phyloP scores from a whole-genome alignment of 768 basidiomycete genomes.

The Leccinum ochraceum region DNA sequence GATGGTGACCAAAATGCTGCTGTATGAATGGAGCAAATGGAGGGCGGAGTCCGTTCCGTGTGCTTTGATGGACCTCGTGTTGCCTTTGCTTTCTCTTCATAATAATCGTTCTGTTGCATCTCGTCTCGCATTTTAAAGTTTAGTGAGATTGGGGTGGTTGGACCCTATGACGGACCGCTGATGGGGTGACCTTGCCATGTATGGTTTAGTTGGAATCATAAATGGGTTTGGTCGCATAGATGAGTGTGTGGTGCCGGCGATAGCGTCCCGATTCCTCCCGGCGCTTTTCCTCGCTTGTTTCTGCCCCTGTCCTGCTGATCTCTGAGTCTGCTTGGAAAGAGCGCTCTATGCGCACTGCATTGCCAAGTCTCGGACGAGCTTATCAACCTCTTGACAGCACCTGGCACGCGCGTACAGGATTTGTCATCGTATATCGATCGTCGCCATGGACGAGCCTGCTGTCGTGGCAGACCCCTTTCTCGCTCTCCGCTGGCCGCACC shows the following conservation, averaged over 20 bases:
- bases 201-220: slow-evolving; percentile 6
- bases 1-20: not conserved
- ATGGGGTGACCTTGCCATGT: not conserved
- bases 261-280: slow-evolving; percentile 2
- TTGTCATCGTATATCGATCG: slow-evolving; percentile 4
- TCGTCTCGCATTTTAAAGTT: not conserved
- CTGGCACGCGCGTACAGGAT: not conserved
- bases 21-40: not conserved
- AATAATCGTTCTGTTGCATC: not conserved
- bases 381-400: not conserved
- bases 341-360: not conserved
- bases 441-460: not conserved
- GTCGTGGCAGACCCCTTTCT: not conserved
- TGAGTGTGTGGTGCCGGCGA: slow-evolving; percentile 1
- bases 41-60: not conserved
- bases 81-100: not conserved
- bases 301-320: not conserved
- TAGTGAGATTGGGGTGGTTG: not conserved
- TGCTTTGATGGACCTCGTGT: not conserved
- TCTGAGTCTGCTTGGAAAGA: not conserved
- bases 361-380: not conserved
- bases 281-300: not conserved
- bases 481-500: not conserved
- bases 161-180: not conserved
- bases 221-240: not conserved